Evolutionary conservation across 2,329 filamentous ascomycete species (phyloP).

Genomic region (Botryotinia convoluta): DNA sequence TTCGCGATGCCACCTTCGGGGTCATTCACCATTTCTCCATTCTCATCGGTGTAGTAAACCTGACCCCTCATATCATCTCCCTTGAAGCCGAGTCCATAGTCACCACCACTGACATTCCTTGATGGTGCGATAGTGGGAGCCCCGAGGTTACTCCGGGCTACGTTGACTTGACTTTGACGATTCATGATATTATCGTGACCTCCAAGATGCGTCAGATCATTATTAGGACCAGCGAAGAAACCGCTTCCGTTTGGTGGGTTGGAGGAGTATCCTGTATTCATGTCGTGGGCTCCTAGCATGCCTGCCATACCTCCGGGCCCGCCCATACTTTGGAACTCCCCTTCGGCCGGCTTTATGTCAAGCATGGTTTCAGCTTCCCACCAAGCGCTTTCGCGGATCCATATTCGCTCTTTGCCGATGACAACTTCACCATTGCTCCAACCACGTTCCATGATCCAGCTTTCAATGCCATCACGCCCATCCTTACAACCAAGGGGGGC

Average conservation of each 20-base stretch:
- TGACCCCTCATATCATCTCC: slow-evolving; percentile 76
- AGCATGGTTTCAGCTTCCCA: slow-evolving; percentile 98
- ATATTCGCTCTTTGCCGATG: slow-evolving; percentile 85
- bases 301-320: slow-evolving; percentile 39
- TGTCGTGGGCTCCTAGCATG: slow-evolving; percentile 54
- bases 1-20: slow-evolving; percentile 75
- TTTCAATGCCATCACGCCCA: slow-evolving; percentile 88
- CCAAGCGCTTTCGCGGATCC: slow-evolving; percentile 93
- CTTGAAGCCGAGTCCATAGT: slow-evolving; percentile 86
- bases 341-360: slow-evolving; percentile 63
- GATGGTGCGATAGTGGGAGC: slow-evolving; percentile 61
- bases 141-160: slow-evolving; percentile 47
- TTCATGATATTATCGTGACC: slow-evolving; percentile 70
- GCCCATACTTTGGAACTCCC: slow-evolving; percentile 28
- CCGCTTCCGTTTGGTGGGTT: slow-evolving; percentile 50
- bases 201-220: slow-evolving; percentile 60
- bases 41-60: slow-evolving; percentile 68
- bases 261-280: slow-evolving; percentile 72
- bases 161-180: slow-evolving; percentile 31
- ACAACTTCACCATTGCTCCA: slow-evolving; percentile 99
- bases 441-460: slow-evolving; percentile 88
- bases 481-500: slow-evolving; percentile 80
- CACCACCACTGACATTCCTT: slow-evolving; percentile 62
- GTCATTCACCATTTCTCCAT: slow-evolving; percentile 68
- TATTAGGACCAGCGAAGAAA: slow-evolving; percentile 65